These are phyloP conservation scores for Cutaneotrichosporon cyanovorans DNA, from an alignment of 1,284 basidiomycete species.

Conservation along the genomic window DNA sequence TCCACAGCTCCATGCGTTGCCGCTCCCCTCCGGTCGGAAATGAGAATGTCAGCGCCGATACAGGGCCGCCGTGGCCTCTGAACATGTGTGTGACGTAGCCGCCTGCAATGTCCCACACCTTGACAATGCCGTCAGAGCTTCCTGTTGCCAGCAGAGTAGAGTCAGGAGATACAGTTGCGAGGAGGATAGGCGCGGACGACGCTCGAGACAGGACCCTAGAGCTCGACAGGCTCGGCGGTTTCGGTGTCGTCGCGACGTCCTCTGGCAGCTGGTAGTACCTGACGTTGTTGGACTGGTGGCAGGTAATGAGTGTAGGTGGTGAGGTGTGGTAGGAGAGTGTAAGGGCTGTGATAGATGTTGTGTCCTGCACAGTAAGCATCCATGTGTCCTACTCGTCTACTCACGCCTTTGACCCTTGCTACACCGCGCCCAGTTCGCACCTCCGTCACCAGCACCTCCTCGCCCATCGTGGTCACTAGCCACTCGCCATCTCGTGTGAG, in stretches of 20 bases:
- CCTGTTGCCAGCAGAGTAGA: constrained; percentile 88
- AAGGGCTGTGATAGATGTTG: constrained; percentile 51
- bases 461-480: constrained; percentile 77
- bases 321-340: constrained; percentile 41
- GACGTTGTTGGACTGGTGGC: constrained; percentile 49
- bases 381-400: constrained; percentile 46
- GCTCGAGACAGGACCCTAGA: constrained; percentile 69
- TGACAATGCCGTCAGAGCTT: constrained; percentile 89
- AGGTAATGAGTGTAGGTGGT: constrained; percentile 48
- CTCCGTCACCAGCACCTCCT: constrained; percentile 77
- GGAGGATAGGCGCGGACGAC: constrained; percentile 87
- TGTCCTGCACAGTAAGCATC: constrained; percentile 44
- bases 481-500: constrained; percentile 69
- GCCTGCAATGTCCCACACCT: constrained; percentile 86
- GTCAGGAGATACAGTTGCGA: constrained; percentile 76
- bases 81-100: constrained; percentile 92
- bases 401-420: constrained; percentile 70
- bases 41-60: constrained; percentile 79
- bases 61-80: constrained; percentile 92
- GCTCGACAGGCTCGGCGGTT: constrained; percentile 47
- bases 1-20: constrained; percentile 67
- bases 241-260: constrained; percentile 16
- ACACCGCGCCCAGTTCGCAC: constrained; percentile 65
- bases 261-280: constrained; percentile 48
- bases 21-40: constrained; percentile 50